These are phyloP conservation scores for Cytospora schulzeri DNA, from an alignment of 2,329 filamentous ascomycete genomes.

Conservation along the genomic window DNA sequence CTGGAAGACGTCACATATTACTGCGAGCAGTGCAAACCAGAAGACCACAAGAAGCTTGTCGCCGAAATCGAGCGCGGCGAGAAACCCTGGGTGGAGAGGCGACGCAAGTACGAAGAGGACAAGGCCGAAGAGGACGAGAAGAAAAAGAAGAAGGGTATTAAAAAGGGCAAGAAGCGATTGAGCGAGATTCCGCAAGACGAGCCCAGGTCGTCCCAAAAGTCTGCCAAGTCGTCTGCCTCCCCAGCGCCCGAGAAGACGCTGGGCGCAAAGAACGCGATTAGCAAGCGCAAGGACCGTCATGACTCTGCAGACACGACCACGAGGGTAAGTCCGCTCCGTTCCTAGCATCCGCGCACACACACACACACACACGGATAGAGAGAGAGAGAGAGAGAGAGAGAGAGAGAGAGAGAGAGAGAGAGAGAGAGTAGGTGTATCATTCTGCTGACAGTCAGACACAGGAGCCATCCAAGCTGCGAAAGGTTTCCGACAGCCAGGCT, in stretches of 20 bases:
- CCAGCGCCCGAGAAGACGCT: slow-evolving; percentile 48
- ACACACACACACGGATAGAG: too few relatives aligned
- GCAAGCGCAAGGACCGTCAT: slow-evolving; percentile 61
- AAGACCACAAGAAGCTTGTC: slow-evolving; percentile 79
- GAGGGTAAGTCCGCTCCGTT: slow-evolving; percentile 46
- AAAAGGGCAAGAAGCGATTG: slow-evolving; percentile 65
- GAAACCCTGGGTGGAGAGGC: slow-evolving; percentile 79
- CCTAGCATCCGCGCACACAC: neutral
- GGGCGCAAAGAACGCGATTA: slow-evolving; percentile 40
- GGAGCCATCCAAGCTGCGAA: slow-evolving; percentile 54
- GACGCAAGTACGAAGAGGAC: slow-evolving; percentile 64
- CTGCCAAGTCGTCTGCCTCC: slow-evolving; percentile 40
- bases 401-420: too few relatives aligned
- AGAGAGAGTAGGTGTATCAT: too few relatives aligned
- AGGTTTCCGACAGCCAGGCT: slow-evolving; percentile 54
- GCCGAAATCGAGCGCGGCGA: slow-evolving; percentile 78
- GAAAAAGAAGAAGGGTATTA: slow-evolving; percentile 59
- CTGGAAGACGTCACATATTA: slow-evolving; percentile 78
- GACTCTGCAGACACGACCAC: slow-evolving; percentile 54
- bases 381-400: too few relatives aligned
- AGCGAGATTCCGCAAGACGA: slow-evolving; percentile 62
- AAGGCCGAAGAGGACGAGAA: slow-evolving; percentile 61
- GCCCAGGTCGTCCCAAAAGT: slow-evolving; percentile 41
- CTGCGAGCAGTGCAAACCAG: slow-evolving; percentile 86
- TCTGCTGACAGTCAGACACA: slow-evolving; percentile 32